phyloP scores from a whole-genome alignment of 805 yeast genomes.

The Saturnispora dispora region DNA sequence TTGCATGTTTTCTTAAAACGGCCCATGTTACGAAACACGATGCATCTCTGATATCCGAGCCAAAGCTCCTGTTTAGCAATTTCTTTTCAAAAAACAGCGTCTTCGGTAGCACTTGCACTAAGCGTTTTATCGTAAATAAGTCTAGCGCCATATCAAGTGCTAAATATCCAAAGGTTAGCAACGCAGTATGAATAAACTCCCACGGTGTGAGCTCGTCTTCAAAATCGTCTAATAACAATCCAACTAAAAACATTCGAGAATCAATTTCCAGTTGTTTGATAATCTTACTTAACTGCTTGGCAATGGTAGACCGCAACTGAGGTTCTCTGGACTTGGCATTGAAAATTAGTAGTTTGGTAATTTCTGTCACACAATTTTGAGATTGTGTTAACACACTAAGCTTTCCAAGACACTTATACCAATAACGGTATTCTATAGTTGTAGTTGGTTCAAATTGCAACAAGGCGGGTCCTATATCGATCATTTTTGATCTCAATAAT shows the following conservation, averaged over 20 bases:
- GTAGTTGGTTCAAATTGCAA: neutral
- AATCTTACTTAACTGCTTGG: constrained; percentile 56
- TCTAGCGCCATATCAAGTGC: neutral
- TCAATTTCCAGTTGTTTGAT: constrained; percentile 17
- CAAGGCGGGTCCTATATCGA: neutral
- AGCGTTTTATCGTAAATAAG: constrained; percentile 13
- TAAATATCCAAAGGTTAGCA: constrained; percentile 48
- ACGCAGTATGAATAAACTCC: constrained; percentile 38
- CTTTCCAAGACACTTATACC: constrained; percentile 1
- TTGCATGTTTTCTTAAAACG: constrained; percentile 34
- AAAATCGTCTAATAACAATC: neutral
- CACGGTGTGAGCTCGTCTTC: neutral
- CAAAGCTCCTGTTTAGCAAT: constrained; percentile 42
- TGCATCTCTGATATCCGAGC: constrained; percentile 72
- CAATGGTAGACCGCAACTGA: constrained; percentile 50
- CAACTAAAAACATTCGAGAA: neutral
- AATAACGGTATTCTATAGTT: neutral
- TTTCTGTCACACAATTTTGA: neutral
- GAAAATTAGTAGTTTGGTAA: constrained; percentile 25
- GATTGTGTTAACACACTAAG: neutral
- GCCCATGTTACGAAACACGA: constrained; percentile 86
- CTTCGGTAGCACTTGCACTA: constrained; percentile 33
- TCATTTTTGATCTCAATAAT: neutral
- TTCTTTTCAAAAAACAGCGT: constrained; percentile 52
- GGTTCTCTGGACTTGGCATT: constrained; percentile 43